phyloP scores from a whole-genome alignment of 352 stramenopile genomes.

The Nothophytophthora sp. region DNA sequence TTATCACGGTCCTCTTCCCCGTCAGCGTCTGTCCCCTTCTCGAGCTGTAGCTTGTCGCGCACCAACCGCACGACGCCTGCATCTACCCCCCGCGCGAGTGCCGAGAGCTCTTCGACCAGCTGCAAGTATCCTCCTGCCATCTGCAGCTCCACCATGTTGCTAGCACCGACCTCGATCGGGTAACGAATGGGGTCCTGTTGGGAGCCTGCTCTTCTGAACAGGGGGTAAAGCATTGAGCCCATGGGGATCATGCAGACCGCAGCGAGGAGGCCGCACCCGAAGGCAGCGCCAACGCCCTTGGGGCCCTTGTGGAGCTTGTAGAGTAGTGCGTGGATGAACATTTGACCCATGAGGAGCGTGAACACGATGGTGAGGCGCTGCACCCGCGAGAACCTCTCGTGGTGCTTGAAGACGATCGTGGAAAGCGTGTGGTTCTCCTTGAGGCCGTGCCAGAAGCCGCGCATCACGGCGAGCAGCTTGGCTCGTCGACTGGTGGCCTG shows the following conservation, averaged over 20 bases:
- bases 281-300: conserved; percentile 46
- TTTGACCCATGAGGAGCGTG: conserved; percentile 66
- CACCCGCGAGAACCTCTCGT: conserved; percentile 64
- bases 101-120: conserved; percentile 54
- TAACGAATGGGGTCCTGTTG: conserved; percentile 70
- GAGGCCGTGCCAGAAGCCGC: conserved; percentile 47
- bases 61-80: conserved; percentile 27
- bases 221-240: conserved; percentile 58
- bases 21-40: no score
- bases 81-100: conserved; percentile 47
- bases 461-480: conserved; percentile 38
- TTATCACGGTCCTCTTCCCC: no score
- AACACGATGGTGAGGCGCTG: conserved; percentile 74
- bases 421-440: conserved; percentile 73
- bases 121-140: conserved; percentile 72
- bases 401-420: conserved; percentile 72
- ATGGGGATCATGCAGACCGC: conserved; percentile 68
- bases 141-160: conserved; percentile 58
- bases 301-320: conserved; percentile 52
- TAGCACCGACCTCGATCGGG: conserved; percentile 59
- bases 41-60: conserved; percentile 39
- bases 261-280: conserved; percentile 59
- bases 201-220: conserved; percentile 73
- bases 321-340: conserved; percentile 72
- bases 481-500: conserved; percentile 45